Percentiles rank a stretch among this genome's conserved stretches.
Evolutionary conservation across 345 rosid genomes (phyloP).

Genomic region (Nephelium lappaceum): DNA sequence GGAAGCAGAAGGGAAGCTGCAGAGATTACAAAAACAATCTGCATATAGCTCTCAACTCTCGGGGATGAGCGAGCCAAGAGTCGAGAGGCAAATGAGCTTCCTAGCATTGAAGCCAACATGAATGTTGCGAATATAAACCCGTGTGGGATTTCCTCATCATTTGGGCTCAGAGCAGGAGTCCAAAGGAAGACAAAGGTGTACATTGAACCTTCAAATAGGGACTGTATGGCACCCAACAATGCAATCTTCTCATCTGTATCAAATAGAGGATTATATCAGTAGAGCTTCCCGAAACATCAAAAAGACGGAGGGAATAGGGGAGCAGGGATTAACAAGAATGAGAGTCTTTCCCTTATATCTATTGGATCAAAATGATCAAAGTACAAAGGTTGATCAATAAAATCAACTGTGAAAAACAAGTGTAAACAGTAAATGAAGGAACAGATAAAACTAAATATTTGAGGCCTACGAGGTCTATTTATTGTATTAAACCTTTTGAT

Average conservation of each 20-base stretch:
- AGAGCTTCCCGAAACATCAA: neutral
- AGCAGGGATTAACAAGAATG: neutral
- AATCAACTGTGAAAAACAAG: neutral
- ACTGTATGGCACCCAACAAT: conserved; percentile 88
- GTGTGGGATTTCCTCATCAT: conserved; percentile 87
- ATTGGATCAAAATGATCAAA: neutral
- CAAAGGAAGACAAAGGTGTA: conserved; percentile 96
- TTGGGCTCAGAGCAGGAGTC: conserved; percentile 97
- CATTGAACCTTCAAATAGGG: conserved; percentile 99
- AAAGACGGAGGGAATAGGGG: neutral
- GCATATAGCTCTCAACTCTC: conserved; percentile 91
- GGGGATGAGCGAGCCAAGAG: conserved; percentile 67
- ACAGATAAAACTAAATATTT: neutral
- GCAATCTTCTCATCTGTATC: conserved; percentile 88
- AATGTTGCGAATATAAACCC: conserved; percentile 96
- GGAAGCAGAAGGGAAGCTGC: conserved; percentile 83
- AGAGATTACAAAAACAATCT: conserved; percentile 76
- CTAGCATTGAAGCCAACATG: conserved; percentile 96
- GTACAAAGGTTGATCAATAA: neutral
- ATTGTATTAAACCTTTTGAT: too few species aligned
- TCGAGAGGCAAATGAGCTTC: conserved; percentile 92
- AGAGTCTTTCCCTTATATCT: neutral
- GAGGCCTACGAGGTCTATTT: too few species aligned
- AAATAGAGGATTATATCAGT: conserved; percentile 20
- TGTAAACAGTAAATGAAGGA: neutral